Base-by-base conservation (phyloP, 2,329 filamentous ascomycete genomes). In the Cladophialophora bantiana region DNA sequence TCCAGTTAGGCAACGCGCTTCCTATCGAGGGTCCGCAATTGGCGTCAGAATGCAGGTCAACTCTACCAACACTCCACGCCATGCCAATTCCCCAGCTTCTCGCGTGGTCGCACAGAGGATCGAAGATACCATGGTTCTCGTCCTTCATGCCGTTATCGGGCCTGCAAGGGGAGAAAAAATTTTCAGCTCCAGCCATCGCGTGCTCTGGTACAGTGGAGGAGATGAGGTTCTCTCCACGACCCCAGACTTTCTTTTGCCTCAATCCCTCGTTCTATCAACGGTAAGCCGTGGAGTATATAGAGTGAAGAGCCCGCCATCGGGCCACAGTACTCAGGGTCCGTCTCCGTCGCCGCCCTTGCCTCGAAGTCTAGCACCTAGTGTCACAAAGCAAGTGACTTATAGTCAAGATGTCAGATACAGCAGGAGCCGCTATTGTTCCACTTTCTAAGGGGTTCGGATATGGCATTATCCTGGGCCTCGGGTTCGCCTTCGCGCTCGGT, bases 381-480 rank as follows among this genome's bases (percentile, higher is more conserved):
- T 50, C 45, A 10, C 31, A 50, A 50, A 20, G 18, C 18, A 50
- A 18, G 18, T 18, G 10, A 15, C 34, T 38, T 35, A 7, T 32
- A 20, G 7, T 34, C 59, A 68, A 36, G 31, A 68, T 68, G 66
- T 36, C 66, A 31, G 63, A 68, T 31, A 66, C 62, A 2, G 62
- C 66, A 10, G 66, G 66, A 18, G 52, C 66, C 13, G 66, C 66
- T 18, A 40, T 65, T 57, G 66, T 70, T 18, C 62, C 64, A 7
- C 52, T 67, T 15, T 63, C 66, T 13, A 59, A 68, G 34, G 87
- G 86, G 64, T 89, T 89, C 69, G 91, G 91, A 74, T 94, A 94
- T 85, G 91, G 90, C 74, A 89, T 94, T 71, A 86, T 94, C 59
- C 79, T 94, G 38, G 91, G 91, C 18, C 78, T 94, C 15, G 91